A percentile compares a stretch with the other conserved stretches of the same genome.
Evolutionary conservation across 2,329 filamentous ascomycete species (phyloP).

Genomic region (Penicillium sp.): DNA sequence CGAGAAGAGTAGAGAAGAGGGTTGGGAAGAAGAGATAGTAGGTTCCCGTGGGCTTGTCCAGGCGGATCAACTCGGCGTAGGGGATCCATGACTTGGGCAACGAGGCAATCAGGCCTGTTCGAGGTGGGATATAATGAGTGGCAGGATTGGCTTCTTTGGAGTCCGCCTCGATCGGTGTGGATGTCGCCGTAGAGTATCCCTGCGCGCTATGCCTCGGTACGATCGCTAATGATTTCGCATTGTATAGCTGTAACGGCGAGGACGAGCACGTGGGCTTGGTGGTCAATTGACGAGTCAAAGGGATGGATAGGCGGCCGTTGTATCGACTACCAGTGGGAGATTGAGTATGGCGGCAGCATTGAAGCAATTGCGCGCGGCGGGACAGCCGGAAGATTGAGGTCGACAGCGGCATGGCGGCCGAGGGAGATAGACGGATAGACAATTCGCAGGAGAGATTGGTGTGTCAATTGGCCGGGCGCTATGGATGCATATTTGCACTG

Average conservation of each 20-base stretch:
- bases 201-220: slow-evolving; percentile 9
- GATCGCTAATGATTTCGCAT: background rate
- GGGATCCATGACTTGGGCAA: slow-evolving; percentile 56
- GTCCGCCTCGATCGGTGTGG: background rate
- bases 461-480: slow-evolving; percentile 2
- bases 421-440: background rate
- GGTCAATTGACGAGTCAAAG: background rate
- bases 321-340: slow-evolving; percentile 4
- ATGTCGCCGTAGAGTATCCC: slow-evolving; percentile 12
- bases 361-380: slow-evolving; percentile 15
- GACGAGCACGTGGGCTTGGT: background rate
- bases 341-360: slow-evolving; percentile 7
- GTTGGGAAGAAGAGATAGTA: slow-evolving; percentile 59
- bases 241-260: background rate
- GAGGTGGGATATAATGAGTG: slow-evolving; percentile 48
- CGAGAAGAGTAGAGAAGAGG: slow-evolving; percentile 50
- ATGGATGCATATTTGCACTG: slow-evolving; percentile 12
- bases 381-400: slow-evolving; percentile 10
- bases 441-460: background rate
- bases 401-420: slow-evolving; percentile 7
- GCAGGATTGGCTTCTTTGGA: slow-evolving; percentile 18
- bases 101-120: slow-evolving; percentile 48
- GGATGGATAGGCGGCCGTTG: slow-evolving; percentile 8
- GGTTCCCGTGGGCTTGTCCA: slow-evolving; percentile 55
- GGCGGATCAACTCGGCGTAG: slow-evolving; percentile 56